Percentiles rank a stretch among this genome's conserved stretches.
phyloP scores from a whole-genome alignment of 1,139 yeast species.

The Sugiyamaella xylanicola region DNA sequence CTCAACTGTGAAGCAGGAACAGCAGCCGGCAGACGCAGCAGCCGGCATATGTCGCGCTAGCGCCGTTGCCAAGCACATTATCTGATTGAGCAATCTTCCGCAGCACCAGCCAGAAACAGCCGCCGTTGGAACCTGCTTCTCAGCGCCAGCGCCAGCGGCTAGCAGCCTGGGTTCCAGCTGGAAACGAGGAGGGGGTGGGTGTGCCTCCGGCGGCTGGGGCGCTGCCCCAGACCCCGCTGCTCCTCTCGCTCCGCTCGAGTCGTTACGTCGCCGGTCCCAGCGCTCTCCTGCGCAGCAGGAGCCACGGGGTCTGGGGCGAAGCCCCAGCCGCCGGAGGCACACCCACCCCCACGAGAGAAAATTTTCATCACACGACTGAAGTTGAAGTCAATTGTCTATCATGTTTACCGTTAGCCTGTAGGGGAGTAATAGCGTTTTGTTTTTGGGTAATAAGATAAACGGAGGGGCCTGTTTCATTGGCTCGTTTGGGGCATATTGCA shows the following conservation, averaged over 20 bases:
- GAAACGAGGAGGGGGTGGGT: not conserved
- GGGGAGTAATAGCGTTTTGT: too few relatives aligned
- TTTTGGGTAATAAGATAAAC: not conserved
- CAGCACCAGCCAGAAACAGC: not conserved
- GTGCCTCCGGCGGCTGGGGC: too few relatives aligned
- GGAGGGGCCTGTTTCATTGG: too few relatives aligned
- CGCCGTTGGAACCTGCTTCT: not conserved
- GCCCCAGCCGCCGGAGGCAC: too few relatives aligned
- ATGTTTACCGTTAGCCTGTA: not conserved
- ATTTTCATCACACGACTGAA: not conserved
- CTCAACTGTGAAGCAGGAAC: not conserved
- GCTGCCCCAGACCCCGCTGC: too few relatives aligned
- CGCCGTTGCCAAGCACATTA: conserved; percentile 2
- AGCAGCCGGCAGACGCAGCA: not conserved
- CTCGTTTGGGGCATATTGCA: not conserved
- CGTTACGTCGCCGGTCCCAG: too few relatives aligned
- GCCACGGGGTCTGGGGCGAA: too few relatives aligned
- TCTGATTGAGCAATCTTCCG: not conserved
- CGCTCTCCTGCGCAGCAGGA: too few relatives aligned
- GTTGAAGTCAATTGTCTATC: not conserved
- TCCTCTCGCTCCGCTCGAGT: too few relatives aligned
- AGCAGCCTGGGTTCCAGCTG: too few relatives aligned
- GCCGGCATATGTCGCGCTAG: not conserved
- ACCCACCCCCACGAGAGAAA: not conserved
- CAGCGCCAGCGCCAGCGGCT: not conserved